Base-by-base conservation (phyloP, 257 asterid species). In the Datura wrightii region DNA sequence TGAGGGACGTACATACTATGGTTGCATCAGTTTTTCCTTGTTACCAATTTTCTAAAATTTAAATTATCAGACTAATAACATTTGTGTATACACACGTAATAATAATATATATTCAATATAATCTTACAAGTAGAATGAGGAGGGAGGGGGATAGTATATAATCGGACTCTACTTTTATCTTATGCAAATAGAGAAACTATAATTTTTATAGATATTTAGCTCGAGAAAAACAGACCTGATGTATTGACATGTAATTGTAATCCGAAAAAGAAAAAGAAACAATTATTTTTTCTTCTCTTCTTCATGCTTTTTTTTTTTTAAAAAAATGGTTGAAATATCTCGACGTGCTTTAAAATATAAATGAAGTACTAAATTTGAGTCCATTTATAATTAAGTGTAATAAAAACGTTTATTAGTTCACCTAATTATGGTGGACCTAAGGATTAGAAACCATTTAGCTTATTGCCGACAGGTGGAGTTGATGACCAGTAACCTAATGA, bases 401-500 rank as follows among this genome's bases (percentile, higher is more conserved):
- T 76, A 31, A 44, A 14, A 10, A 71, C 42, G 36, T 6, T 24
- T 76, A 6, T 48, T 48, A 50, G 46, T 24, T 76, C 48, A 76
- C 62, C 63, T 76, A 76, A 50, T 76, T 76, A 34, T 52, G 82
- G 39, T 31, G 82, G 82, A 50, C 63, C 15, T 13, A 50, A 50
- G 46, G 63, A 76, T 76, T 52, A 76, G 82, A 52, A 34, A 31
- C 24, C 46, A 50, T 31, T 70, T 48, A 74, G 24, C 42, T 74
- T 48, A 74, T 19, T 19, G 52, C 15, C 34, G 53, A 54, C 59
- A 55, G 56, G 42, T 50, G 62, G 36, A 53, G 79, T 42, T 44
- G 74, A 50, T 41, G 74, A 72, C 76, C 44, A 10, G 58, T 84
- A 67, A 53, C 65, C 82, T 55, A 80, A 84, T 84, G 80, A 85